Base-by-base conservation (phyloP, 2,329 filamentous ascomycete species). In the Huntiella abstrusa region DNA sequence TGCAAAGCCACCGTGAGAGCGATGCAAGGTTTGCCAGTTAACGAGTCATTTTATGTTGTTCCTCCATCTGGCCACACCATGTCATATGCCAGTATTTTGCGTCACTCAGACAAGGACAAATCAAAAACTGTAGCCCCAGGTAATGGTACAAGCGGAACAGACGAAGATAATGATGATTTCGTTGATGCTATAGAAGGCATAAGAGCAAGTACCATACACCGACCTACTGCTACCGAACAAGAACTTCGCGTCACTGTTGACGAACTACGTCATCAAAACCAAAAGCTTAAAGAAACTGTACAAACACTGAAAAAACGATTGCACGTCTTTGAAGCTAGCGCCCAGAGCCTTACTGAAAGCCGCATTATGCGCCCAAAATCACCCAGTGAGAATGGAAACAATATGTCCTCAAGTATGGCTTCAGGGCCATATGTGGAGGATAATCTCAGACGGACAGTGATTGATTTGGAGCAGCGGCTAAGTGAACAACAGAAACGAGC, bases 41-140 rank as follows among this genome's bases (percentile, higher is more conserved):
- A 70, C 12, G 82, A 83, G 55, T 91, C 83, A 6, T 98, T 98
- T 64, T 96, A 95, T 59, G 82, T 96, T 1, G 91, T 98, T 1
- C 91, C 88, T 3, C 83, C 83, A 0, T 85, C 83, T 13, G 88
- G 91, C 4, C 86, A 88, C 52, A 95, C 86, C 2, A 80, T 87
- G 50, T 91, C 86, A 0, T 98, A 96, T 57, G 87, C 91, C 39
- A 86, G 82, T 51, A 95, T 98, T 45, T 66, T 94, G 15, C 80
- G 68, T 37, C 78, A 75, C 53, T 75, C 73, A 33, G 72, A 77
- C 52, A 80, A 80, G 55, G 76, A 80, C 57, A 76, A 72, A 57
- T 67, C 75, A 6, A 71, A 75, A 7, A 58, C 73, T 43, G 71
- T 66, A 17, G 68, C 69, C 5, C 71, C 70, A 2, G 55, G 64